Conservation (phyloP, 2,329 filamentous ascomycete species). For the Chrysoporthe deuterocubensis region DNA sequence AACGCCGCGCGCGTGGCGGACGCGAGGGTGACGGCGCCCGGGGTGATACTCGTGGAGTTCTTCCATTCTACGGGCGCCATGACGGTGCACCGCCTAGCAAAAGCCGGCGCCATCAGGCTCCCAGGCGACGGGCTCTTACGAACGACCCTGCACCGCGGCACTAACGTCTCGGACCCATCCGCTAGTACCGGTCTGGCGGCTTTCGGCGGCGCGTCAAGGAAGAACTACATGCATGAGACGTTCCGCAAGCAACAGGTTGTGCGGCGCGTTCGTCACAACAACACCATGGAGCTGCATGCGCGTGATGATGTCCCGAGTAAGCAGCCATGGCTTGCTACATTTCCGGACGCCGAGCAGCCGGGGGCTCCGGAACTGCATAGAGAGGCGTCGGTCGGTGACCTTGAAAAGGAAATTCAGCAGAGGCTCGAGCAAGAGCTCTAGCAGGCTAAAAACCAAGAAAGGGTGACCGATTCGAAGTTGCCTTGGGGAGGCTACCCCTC, state of each 20-base stretch:
- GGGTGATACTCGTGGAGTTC: constrained; percentile 2
- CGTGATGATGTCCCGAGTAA: too few species aligned
- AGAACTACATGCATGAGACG: background rate
- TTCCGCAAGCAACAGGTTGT: background rate
- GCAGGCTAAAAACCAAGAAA: background rate
- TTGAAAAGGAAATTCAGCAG: background rate
- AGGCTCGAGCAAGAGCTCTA: background rate
- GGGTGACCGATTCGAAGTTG: background rate
- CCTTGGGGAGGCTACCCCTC: background rate
- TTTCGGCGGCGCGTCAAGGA: background rate
- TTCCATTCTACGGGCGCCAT: background rate
- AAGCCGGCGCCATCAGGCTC: background rate
- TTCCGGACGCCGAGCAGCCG: background rate
- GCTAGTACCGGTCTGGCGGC: background rate
- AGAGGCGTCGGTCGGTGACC: background rate
- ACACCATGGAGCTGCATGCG: background rate
- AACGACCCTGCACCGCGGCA: background rate
- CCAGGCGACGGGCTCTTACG: background rate
- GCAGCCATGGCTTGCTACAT: background rate
- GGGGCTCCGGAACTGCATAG: background rate
- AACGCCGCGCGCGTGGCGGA: background rate
- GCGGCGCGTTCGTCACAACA: background rate
- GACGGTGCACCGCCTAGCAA: background rate
- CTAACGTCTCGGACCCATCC: background rate
- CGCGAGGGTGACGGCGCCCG: background rate